Evolutionary conservation across 2,329 filamentous ascomycete species (phyloP).

Genomic region (Emergomyces africanus): DNA sequence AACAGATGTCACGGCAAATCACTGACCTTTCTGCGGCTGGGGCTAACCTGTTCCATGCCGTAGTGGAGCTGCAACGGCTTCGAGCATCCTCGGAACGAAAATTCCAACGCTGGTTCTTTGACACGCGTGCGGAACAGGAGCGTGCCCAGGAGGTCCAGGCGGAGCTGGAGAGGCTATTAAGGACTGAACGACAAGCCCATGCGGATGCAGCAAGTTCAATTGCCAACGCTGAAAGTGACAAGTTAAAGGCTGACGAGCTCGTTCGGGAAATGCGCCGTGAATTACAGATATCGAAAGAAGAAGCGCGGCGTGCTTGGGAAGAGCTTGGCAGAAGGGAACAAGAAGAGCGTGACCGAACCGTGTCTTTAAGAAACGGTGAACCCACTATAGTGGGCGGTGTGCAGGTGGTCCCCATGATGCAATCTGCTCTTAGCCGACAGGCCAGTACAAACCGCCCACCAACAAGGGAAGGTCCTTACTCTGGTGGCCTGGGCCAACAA

Average conservation of each 20-base stretch:
- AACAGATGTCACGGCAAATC: conserved; percentile 85
- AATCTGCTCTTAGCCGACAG: conserved; percentile 49
- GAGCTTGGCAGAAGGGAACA: conserved; percentile 88
- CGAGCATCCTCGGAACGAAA: conserved; percentile 93
- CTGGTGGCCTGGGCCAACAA: conserved; percentile 20
- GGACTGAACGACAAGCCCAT: conserved; percentile 58
- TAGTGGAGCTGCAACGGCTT: conserved; percentile 87
- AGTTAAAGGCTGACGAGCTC: conserved; percentile 57
- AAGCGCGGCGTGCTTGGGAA: conserved; percentile 92
- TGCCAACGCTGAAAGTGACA: conserved; percentile 56
- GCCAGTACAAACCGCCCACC: conserved; percentile 35
- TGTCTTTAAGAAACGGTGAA: conserved; percentile 73
- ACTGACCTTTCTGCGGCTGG: conserved; percentile 95
- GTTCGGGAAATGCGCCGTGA: conserved; percentile 88
- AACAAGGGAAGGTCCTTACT: conserved; percentile 34
- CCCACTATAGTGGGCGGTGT: conserved; percentile 86
- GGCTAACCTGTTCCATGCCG: conserved; percentile 92
- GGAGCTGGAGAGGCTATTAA: conserved; percentile 62
- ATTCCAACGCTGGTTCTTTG: conserved; percentile 98
- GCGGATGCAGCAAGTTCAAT: conserved; percentile 54
- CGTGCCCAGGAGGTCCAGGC: conserved; percentile 69
- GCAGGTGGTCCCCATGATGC: conserved; percentile 87
- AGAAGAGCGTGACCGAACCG: conserved; percentile 76
- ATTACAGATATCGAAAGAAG: conserved; percentile 86
- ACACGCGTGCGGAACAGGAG: conserved; percentile 80